phyloP scores from a whole-genome alignment of 257 asterid genomes.

The Phtheirospermum japonicum region DNA sequence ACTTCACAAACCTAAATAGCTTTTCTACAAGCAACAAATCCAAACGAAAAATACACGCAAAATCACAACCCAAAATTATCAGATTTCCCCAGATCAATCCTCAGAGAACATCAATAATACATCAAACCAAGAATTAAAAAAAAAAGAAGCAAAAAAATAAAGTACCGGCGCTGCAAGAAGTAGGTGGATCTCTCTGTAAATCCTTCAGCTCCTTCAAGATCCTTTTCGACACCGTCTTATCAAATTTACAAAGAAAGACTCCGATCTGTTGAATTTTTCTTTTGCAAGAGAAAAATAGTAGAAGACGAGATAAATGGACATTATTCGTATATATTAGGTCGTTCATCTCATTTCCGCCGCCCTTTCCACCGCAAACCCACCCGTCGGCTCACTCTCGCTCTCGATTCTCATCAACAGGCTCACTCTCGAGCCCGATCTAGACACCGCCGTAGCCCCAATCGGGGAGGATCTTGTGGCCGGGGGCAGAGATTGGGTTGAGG shows the following conservation, averaged over 20 bases:
- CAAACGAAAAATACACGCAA: not conserved
- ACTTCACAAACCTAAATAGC: not conserved
- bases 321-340: not conserved
- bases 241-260: slow-evolving; percentile 23
- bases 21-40: not conserved
- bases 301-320: not conserved
- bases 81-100: slow-evolving; percentile 14
- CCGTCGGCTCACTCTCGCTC: slow-evolving; percentile 41
- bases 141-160: not conserved
- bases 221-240: slow-evolving; percentile 68
- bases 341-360: slow-evolving; percentile 46
- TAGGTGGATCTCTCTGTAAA: slow-evolving; percentile 73
- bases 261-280: slow-evolving; percentile 25
- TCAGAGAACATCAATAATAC: not conserved
- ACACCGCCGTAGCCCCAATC: no score
- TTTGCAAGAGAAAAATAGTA: not conserved
- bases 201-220: slow-evolving; percentile 74
- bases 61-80: slow-evolving; percentile 3
- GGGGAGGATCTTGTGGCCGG: no score
- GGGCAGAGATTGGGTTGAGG: no score
- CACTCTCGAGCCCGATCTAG: slow-evolving; percentile 48
- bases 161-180: slow-evolving; percentile 73
- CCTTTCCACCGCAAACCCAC: slow-evolving; percentile 41
- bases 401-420: slow-evolving; percentile 37
- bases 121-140: not conserved